Percentiles rank a stretch among this genome's conserved stretches.
phyloP scores from a whole-genome alignment of 2,329 filamentous ascomycete species.

The Aspergillus spinulosporus region DNA sequence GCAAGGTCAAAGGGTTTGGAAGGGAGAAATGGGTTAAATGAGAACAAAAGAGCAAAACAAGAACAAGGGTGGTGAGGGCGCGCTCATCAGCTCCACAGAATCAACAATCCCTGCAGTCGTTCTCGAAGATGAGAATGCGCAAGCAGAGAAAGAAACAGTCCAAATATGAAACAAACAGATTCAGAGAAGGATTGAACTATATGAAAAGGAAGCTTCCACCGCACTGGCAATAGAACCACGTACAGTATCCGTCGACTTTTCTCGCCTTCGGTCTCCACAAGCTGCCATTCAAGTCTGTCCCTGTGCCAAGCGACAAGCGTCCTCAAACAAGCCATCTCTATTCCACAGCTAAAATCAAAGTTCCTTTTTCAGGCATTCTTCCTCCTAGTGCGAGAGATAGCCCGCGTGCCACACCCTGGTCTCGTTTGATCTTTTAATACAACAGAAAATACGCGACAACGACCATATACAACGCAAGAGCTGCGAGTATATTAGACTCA shows the following conservation, averaged over 20 bases:
- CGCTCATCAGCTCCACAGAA: slow-evolving; percentile 11
- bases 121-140: slow-evolving; percentile 20
- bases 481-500: slow-evolving; percentile 4
- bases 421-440: slow-evolving; percentile 45
- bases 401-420: slow-evolving; percentile 37
- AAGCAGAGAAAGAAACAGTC: slow-evolving; percentile 18
- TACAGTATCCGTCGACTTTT: slow-evolving; percentile 23
- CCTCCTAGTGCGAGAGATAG: slow-evolving; percentile 42
- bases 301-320: slow-evolving; percentile 25
- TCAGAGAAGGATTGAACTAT: slow-evolving; percentile 29
- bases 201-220: slow-evolving; percentile 26
- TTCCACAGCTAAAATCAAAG: slow-evolving; percentile 41
- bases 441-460: slow-evolving; percentile 43
- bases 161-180: slow-evolving; percentile 26
- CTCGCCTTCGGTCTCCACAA: slow-evolving; percentile 20
- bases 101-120: slow-evolving; percentile 15
- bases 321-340: slow-evolving; percentile 37
- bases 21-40: slow-evolving; percentile 11
- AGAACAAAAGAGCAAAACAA: slow-evolving; percentile 10
- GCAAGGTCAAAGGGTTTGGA: slow-evolving; percentile 8
- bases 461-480: slow-evolving; percentile 32
- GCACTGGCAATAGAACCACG: slow-evolving; percentile 23
- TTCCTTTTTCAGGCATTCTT: slow-evolving; percentile 44
- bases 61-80: slow-evolving; percentile 9
- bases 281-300: slow-evolving; percentile 18